Evolutionary conservation across 2,329 filamentous ascomycete genomes (phyloP).

Genomic region (Clonostachys byssicola): DNA sequence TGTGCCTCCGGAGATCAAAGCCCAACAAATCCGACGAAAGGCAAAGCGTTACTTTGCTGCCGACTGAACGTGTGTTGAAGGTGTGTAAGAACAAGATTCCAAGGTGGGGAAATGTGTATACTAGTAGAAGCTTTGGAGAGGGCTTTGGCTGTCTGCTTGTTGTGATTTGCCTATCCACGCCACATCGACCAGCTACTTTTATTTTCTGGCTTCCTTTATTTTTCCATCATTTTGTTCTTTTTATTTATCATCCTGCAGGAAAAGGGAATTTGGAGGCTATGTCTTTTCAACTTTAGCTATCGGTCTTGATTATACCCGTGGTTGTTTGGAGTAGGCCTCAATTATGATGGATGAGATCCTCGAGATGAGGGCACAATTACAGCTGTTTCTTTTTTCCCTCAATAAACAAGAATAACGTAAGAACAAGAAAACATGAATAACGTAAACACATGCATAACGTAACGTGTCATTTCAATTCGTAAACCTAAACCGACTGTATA

Average conservation of each 20-base stretch:
- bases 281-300: not conserved
- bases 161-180: too few species aligned
- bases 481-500: not conserved
- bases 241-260: too few species aligned
- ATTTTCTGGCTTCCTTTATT: too few species aligned
- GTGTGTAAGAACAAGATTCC: not conserved
- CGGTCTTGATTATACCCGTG: not conserved
- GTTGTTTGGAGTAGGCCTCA: not conserved
- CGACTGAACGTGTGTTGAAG: conserved; percentile 32
- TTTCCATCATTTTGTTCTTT: too few species aligned
- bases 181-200: too few species aligned
- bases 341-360: not conserved
- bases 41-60: conserved; percentile 71
- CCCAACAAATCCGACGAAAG: conserved; percentile 60
- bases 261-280: too few species aligned
- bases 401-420: not conserved
- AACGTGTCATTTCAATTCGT: conserved; percentile 3
- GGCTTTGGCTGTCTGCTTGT: too few species aligned
- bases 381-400: too few species aligned
- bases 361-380: not conserved
- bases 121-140: too few species aligned
- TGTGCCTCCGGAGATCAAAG: conserved; percentile 65
- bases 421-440: too few species aligned
- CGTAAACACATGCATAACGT: too few species aligned
- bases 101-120: too few species aligned